Percentiles rank a stretch among this genome's conserved stretches.
Evolutionary conservation across 2,329 filamentous ascomycete species (phyloP).

Genomic region (Penicillium thymicola): DNA sequence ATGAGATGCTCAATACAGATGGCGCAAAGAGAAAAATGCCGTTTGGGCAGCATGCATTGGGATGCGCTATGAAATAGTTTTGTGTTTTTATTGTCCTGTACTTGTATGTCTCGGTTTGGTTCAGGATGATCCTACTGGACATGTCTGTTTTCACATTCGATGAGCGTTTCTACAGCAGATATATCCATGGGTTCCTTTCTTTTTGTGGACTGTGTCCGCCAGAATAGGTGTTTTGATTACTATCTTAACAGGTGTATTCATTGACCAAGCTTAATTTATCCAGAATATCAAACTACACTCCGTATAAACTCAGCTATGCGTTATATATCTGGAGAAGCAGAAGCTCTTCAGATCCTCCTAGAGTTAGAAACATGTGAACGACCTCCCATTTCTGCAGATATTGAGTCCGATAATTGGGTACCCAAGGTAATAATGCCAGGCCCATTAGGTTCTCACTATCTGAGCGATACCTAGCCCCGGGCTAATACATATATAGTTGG

Average conservation of each 20-base stretch:
- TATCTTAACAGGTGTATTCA: background rate
- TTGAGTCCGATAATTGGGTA: background rate
- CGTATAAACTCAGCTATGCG: background rate
- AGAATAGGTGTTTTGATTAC: background rate
- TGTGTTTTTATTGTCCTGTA: constrained; percentile 18
- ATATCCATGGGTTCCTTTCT: constrained; percentile 1
- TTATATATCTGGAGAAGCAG: background rate
- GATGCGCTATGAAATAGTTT: constrained; percentile 22
- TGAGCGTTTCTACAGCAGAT: constrained; percentile 8
- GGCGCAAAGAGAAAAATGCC: constrained; percentile 9
- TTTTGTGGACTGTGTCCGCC: background rate
- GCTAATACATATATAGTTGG: background rate
- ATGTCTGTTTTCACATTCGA: constrained; percentile 9
- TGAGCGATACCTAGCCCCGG: background rate
- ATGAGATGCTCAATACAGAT: constrained; percentile 21
- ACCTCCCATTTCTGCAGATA: background rate
- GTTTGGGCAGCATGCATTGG: constrained; percentile 19
- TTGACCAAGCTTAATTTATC: background rate
- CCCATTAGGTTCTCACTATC: background rate
- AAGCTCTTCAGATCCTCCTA: background rate
- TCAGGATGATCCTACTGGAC: constrained; percentile 3
- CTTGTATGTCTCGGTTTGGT: constrained; percentile 18
- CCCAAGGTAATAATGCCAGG: background rate
- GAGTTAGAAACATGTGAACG: background rate
- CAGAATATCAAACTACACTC: background rate